A percentile compares a stretch with the other conserved stretches of the same genome.
phyloP scores from a whole-genome alignment of 352 stramenopile species.

The Globisporangium iwayamae region DNA sequence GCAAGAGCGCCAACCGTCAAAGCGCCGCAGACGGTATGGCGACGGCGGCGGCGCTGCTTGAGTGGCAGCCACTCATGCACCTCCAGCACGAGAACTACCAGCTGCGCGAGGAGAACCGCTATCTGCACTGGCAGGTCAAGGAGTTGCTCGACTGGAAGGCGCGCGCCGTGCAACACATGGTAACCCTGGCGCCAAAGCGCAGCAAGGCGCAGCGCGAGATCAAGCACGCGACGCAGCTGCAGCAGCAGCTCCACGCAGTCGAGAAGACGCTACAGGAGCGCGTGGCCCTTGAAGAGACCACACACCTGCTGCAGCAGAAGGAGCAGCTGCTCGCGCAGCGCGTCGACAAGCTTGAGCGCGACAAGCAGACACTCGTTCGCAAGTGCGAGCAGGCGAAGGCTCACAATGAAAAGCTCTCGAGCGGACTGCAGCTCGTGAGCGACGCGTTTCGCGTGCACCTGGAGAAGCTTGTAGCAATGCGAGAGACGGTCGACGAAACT shows the following conservation, averaged over 20 bases:
- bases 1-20: neutral
- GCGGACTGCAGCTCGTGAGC: conserved; percentile 35
- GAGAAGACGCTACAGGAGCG: conserved; percentile 56
- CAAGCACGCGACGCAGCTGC: conserved; percentile 45
- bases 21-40: conserved; percentile 17
- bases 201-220: conserved; percentile 40
- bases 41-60: conserved; percentile 39
- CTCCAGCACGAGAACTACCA: conserved; percentile 68
- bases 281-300: conserved; percentile 41
- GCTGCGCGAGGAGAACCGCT: conserved; percentile 51
- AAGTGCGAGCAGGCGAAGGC: conserved; percentile 12
- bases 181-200: conserved; percentile 50
- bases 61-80: conserved; percentile 52
- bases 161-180: conserved; percentile 59
- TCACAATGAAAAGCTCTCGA: conserved; percentile 19
- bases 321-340: conserved; percentile 25
- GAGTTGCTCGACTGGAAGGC: conserved; percentile 67
- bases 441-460: conserved; percentile 56
- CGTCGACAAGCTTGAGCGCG: conserved; percentile 25
- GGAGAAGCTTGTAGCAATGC: conserved; percentile 53
- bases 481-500: conserved; percentile 37
- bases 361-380: conserved; percentile 25
- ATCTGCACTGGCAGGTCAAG: conserved; percentile 40
- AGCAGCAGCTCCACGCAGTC: conserved; percentile 47
- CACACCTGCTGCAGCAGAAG: conserved; percentile 32